Base-by-base conservation (phyloP, 2,329 filamentous ascomycete species). In the Xylariaceae sp. region DNA sequence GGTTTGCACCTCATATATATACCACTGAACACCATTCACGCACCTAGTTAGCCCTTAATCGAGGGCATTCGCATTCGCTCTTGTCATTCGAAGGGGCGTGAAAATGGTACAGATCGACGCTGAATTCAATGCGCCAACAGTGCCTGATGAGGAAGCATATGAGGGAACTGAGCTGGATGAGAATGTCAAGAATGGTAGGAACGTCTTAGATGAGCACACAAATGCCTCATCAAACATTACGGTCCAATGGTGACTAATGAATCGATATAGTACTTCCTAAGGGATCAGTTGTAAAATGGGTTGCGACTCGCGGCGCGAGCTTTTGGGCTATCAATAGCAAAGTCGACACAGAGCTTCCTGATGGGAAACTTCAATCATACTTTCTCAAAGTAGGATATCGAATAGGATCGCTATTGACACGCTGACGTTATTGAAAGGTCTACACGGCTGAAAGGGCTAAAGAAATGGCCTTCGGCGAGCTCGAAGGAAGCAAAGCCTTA, bases 401-500 rank as follows among this genome's bases (percentile, higher is more conserved):
- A 17, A n/a, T 22, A 39, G 22, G 22, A 27, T 27, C 7, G 22
- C 4, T 27, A 7, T 27, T 27, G 7, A 27, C 22, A 27, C 22
- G 22, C 22, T 41, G 19, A 41, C 39, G 3, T 6, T n/a, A 18
- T 18, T 41, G 11, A 41, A 27, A 47, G 45, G 45, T 47, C 18
- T 47, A 47, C 27, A 47, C 17, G 12, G 15, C 35, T 14, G 39
- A 40, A 31, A 31, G 17, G 7, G 36, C 45, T 36, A 18, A 68
- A 65, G 56, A 59, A 55, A 47, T 47, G 45, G 45, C 39, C 3
- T 15, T 32, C 7, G 45, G 45, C 2, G 45, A 47, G 18, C n/a
- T 32, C 15, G 36, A 47, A 47, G 45, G 22, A 33, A 41, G 44
- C 19, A 43, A 38, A 22, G 32, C 46, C 36, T 40, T 48, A 30